Evolutionary conservation across 768 basidiomycete species (phyloP).

Genomic region (Lentinula raphanica): DNA sequence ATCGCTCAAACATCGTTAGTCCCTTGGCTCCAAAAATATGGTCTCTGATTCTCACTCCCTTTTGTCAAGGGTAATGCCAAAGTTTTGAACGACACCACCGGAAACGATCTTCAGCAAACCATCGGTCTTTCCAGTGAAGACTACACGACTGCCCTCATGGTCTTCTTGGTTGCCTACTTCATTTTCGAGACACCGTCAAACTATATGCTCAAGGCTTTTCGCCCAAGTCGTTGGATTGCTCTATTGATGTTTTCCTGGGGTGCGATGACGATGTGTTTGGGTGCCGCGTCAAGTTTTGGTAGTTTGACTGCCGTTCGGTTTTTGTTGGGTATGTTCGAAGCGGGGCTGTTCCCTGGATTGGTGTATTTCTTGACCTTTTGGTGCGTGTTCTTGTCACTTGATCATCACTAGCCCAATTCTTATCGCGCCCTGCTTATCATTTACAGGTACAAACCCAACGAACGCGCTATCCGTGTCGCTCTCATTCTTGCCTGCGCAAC

Average conservation of each 20-base stretch:
- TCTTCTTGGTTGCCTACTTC: conserved; percentile 35
- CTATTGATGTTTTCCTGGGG: conserved; percentile 37
- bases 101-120: conserved; percentile 24
- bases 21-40: neutral
- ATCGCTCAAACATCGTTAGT: conserved; percentile 20
- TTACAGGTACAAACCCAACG: conserved; percentile 5
- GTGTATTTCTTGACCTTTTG: conserved; percentile 40
- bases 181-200: conserved; percentile 37
- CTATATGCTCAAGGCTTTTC: conserved; percentile 31
- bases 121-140: conserved; percentile 23
- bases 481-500: conserved; percentile 30
- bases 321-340: conserved; percentile 38
- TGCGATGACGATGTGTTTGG: conserved; percentile 30
- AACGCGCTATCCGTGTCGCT: conserved; percentile 17
- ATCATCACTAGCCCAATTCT: neutral
- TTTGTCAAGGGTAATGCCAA: conserved; percentile 22
- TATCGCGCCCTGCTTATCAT: no score
- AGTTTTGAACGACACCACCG: conserved; percentile 26
- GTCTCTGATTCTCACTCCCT: conserved; percentile 3
- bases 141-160: conserved; percentile 32
- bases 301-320: conserved; percentile 38
- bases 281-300: conserved; percentile 29
- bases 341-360: conserved; percentile 37
- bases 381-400: conserved; percentile 20
- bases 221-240: conserved; percentile 33